Base-by-base conservation (phyloP, 2,329 filamentous ascomycete genomes). In the Xylariales sp. region DNA sequence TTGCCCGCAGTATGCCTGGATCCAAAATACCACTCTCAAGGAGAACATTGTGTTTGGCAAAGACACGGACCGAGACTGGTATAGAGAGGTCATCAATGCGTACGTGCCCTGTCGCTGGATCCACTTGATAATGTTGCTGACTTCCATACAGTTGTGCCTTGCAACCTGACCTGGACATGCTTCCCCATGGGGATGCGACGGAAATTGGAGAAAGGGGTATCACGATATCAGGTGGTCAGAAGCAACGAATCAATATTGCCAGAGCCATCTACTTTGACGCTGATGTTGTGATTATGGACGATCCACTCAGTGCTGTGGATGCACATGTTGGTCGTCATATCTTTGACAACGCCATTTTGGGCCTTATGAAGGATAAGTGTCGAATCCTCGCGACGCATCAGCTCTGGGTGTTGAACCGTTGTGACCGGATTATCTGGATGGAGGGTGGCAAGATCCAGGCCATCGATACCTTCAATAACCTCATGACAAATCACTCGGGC, bases 1-100 rank as follows among this genome's bases (percentile, higher is more conserved):
- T 55, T 97, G 93, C 51, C 91, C 91, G 0, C 91, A 98, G 59
- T 95, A 95, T 57, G 88, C 93, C 0, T 98, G 93, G 93, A 95
- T 98, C 36, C 91, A 97, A 58, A 97, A 97, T 56, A 76, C 88
- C 0, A 87, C 84, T 1, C 77, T 97, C 3, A 82, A 80, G 47
- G 80, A 95, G 24, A 98, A 98, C 55, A 95, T 98, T 45, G 65
- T 88, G 0, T 97, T 97, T 55, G 91, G 91, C 9, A 91, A 88
- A 51, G 76, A 80, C 0, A 78, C 84, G 65, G 74, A 95, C 39
- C 74, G 74, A 44, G 66, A 69, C 3, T 95, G 91, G 90, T 95
- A 95, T 56, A 75, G 84, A 32, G 67, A 85, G 38, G 89, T 95
- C n/a, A 73, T 95, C 22, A 77, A 85, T 58, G 88, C 88, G 66